Base-by-base conservation (phyloP, 129 eudicot genomes). In the Helichrysum umbraculigerum region DNA sequence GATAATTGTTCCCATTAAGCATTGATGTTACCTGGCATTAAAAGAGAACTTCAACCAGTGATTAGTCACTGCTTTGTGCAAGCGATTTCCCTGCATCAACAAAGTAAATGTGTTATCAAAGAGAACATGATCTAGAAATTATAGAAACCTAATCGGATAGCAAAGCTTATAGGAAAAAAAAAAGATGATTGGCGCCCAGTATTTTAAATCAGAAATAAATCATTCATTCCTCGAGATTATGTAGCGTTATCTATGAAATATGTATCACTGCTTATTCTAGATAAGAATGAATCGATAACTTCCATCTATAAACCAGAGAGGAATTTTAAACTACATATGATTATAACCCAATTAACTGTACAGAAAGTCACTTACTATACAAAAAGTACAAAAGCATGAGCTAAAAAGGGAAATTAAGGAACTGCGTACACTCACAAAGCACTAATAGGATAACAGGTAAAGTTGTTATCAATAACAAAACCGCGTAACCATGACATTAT, bases 41-140 rank as follows among this genome's bases (percentile, higher is more conserved):
- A 89, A 92, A 57, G 96, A 78, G 84, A 87, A 92, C 87, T 89
- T 92, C 62, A 82, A 92, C 96, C 96, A 89, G 65, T 92, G 91
- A 82, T 66, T 89, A 69, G 89, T 79, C 80, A 92, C 81, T 71
- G 81, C 85, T 79, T 92, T 92, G 86, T 92, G 91, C 91, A 92
- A 79, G 61, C 98, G 93, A 60, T 87, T 92, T 70, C 98, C 98
- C 98, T 92, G 61, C 74, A 76, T 50, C 42, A 70, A 57, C 59
- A 73, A 57, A 72, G 33, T 54, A 28, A 52, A 15, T 1, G 37
- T 19, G 28, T 73, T 74, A 62, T 42, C 11, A 54, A 76, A 76
- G 28, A 66, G 19, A 54, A 16, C 71, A 63, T 21, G 42, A 54
- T 64, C 39, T 12, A 25, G 22, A 66, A 76, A 37, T 1, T 15